Conservation (phyloP, 2,329 filamentous ascomycete species). For the Calonectria pseudoreteaudii region DNA sequence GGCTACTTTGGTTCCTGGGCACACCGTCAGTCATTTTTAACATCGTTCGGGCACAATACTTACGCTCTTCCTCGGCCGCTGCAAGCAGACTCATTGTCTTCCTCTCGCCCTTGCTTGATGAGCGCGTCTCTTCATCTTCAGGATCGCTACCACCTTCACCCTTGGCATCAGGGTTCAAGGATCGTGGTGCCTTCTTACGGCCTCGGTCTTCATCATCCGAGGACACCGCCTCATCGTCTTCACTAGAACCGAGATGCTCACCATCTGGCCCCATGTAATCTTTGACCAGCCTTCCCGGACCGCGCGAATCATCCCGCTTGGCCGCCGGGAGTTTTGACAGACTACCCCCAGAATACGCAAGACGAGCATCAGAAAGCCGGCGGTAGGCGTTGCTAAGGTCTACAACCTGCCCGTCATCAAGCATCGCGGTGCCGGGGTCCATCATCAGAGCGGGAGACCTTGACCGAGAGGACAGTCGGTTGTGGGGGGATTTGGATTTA, state of each 20-base stretch:
- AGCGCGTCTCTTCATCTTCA: slow-evolving; percentile 48
- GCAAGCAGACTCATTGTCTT: slow-evolving; percentile 74
- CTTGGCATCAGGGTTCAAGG: slow-evolving; percentile 55
- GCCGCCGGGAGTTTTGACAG: slow-evolving; percentile 71
- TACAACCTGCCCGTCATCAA: slow-evolving; percentile 71
- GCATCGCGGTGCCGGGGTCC: slow-evolving; percentile 55
- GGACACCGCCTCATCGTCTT: slow-evolving; percentile 73
- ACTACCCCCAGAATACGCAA: slow-evolving; percentile 72
- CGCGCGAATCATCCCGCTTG: slow-evolving; percentile 58
- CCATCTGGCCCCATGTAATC: slow-evolving; percentile 75
- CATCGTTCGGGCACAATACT: slow-evolving; percentile 48
- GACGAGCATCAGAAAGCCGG: slow-evolving; percentile 77
- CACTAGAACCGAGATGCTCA: slow-evolving; percentile 75
- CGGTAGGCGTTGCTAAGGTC: slow-evolving; percentile 79
- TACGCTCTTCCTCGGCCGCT: slow-evolving; percentile 83
- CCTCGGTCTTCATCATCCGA: slow-evolving; percentile 78
- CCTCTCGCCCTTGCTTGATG: slow-evolving; percentile 51
- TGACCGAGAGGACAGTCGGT: slow-evolving; percentile 56
- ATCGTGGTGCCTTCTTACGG: slow-evolving; percentile 65
- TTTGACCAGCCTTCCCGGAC: slow-evolving; percentile 72
- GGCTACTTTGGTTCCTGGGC: slow-evolving; percentile 64
- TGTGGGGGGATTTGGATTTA: slow-evolving; percentile 66
- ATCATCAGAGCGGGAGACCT: slow-evolving; percentile 50
- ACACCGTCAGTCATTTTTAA: neutral
- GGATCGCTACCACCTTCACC: slow-evolving; percentile 39